Evolutionary conservation across 2,329 filamentous ascomycete genomes (phyloP).

Genomic region (Alternaria angustiovoidea): DNA sequence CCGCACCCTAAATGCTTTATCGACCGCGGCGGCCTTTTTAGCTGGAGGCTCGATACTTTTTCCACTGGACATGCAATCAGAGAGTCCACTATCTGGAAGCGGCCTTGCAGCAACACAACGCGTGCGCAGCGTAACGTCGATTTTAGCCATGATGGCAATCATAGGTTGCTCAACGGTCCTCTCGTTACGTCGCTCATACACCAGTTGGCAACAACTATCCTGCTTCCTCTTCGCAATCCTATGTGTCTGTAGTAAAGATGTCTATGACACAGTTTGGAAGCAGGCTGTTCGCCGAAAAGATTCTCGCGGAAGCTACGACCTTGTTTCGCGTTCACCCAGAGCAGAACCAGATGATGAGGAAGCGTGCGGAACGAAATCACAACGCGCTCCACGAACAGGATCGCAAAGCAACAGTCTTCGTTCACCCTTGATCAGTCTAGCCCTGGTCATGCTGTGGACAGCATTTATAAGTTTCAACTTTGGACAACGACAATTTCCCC

Average conservation of each 20-base stretch:
- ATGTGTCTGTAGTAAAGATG: constrained; percentile 15
- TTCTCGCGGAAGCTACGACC: constrained; percentile 8
- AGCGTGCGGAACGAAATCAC: neutral
- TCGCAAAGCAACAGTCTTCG: constrained; percentile 3
- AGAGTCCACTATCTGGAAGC: neutral
- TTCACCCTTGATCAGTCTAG: constrained; percentile 11
- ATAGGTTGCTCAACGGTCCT: constrained; percentile 24
- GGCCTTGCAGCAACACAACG: neutral
- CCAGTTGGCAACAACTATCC: constrained; percentile 22
- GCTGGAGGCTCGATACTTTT: constrained; percentile 30
- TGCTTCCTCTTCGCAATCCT: constrained; percentile 25
- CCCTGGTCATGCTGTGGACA: constrained; percentile 26
- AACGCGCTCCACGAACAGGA: neutral
- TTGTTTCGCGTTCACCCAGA: neutral
- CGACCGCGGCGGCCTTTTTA: constrained; percentile 24
- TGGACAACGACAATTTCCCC: constrained; percentile 16
- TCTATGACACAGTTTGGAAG: constrained; percentile 1
- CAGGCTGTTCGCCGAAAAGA: neutral
- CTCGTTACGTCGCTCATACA: constrained; percentile 33
- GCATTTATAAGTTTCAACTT: constrained; percentile 31
- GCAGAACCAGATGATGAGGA: constrained; percentile 12
- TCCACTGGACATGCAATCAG: constrained; percentile 10
- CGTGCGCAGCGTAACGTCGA: constrained; percentile 11
- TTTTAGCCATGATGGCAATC: constrained; percentile 23
- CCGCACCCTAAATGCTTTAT: constrained; percentile 19